These are phyloP conservation scores for Mycena vitilis DNA, from an alignment of 768 basidiomycete genomes.

Conservation along the genomic window DNA sequence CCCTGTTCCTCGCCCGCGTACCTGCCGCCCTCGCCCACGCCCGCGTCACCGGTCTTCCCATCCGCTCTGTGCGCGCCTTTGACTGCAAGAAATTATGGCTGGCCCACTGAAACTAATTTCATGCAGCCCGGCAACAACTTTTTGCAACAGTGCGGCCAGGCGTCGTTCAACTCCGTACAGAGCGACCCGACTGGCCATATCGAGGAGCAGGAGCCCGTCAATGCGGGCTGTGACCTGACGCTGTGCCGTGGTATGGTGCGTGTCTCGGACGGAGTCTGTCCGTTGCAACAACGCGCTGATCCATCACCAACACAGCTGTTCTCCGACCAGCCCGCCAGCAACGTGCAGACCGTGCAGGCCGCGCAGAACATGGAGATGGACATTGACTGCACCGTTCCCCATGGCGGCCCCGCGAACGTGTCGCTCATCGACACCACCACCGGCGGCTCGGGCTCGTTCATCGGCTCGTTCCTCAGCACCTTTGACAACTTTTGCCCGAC, in stretches of 20 bases:
- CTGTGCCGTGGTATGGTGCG: constrained; percentile 37
- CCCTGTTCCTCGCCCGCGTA: constrained; percentile 23
- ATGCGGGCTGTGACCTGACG: constrained; percentile 32
- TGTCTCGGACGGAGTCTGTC: no score
- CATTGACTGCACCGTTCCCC: constrained; percentile 34
- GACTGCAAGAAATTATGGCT: no score
- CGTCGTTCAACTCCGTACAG: constrained; percentile 28
- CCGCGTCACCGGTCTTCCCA: constrained; percentile 23
- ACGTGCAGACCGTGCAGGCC: constrained; percentile 28
- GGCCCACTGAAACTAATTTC: neutral
- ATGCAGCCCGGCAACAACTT: constrained; percentile 29
- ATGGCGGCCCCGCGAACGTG: constrained; percentile 33
- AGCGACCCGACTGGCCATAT: constrained; percentile 35
- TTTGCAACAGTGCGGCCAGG: constrained; percentile 23
- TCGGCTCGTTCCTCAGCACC: constrained; percentile 30
- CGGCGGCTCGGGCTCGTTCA: constrained; percentile 22
- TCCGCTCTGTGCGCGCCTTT: constrained; percentile 23
- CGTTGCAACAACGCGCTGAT: neutral
- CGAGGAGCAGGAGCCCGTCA: constrained; percentile 36
- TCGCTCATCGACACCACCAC: constrained; percentile 34
- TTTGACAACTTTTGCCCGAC: constrained; percentile 36
- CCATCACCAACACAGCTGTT: constrained; percentile 21
- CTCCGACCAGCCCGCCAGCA: constrained; percentile 28
- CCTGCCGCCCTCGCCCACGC: constrained; percentile 31
- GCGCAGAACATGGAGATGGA: constrained; percentile 31